Evolutionary conservation across 257 asterid genomes (phyloP).

Genomic region (Solanum pimpinellifolium): DNA sequence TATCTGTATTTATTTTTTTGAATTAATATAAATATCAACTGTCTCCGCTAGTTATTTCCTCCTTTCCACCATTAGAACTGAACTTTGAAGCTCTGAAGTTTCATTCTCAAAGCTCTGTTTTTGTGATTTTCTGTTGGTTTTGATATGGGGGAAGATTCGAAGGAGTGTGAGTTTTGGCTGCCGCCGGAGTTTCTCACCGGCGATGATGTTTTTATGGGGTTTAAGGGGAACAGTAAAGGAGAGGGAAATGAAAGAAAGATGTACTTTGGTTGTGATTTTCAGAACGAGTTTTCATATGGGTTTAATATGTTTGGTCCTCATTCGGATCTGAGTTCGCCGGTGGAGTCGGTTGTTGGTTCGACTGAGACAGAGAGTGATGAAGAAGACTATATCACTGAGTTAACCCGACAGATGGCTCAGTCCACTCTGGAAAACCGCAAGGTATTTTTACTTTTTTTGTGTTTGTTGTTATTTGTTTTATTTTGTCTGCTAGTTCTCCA

Average conservation of each 20-base stretch:
- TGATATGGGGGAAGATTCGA: constrained; percentile 13
- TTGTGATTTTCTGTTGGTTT: neutral
- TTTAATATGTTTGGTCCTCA: constrained; percentile 4
- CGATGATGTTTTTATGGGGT: constrained; percentile 1
- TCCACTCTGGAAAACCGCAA: constrained; percentile 30
- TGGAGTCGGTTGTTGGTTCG: constrained; percentile 43
- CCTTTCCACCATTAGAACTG: neutral
- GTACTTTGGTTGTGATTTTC: constrained; percentile 6
- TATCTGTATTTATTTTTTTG: neutral
- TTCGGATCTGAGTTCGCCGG: constrained; percentile 62
- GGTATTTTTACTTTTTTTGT: constrained; percentile 8
- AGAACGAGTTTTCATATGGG: neutral
- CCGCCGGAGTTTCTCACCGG: constrained; percentile 32
- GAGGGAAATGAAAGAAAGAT: neutral
- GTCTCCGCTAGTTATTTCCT: neutral
- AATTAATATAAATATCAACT: neutral
- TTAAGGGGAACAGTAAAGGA: neutral
- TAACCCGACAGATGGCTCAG: constrained; percentile 29
- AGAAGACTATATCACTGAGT: constrained; percentile 41
- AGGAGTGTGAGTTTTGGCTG: constrained; percentile 24
- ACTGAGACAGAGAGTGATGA: constrained; percentile 67
- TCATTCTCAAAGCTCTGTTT: neutral
- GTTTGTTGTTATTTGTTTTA: neutral
- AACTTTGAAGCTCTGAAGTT: neutral
- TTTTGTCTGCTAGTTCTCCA: neutral